phyloP scores from a whole-genome alignment of 169 alveolate species.

The Babesia ovata region DNA sequence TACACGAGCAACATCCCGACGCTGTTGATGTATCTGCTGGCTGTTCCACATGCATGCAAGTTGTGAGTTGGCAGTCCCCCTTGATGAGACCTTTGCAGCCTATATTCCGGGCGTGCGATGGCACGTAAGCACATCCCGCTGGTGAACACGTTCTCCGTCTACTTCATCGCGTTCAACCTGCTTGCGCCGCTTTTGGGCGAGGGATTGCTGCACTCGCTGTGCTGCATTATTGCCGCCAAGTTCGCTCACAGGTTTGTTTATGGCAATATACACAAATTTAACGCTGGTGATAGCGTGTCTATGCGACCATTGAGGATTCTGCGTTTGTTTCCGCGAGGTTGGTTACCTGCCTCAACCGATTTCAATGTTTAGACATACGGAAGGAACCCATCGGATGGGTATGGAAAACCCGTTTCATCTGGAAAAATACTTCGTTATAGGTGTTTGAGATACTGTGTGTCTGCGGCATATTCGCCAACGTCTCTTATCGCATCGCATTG shows the following conservation, averaged over 20 bases:
- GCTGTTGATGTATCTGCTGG: slow-evolving; percentile 23
- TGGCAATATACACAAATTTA: not conserved
- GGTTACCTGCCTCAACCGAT: not conserved
- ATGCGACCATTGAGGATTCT: slow-evolving; percentile 51
- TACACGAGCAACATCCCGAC: slow-evolving; percentile 37
- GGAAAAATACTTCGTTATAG: not conserved
- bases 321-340: slow-evolving; percentile 53
- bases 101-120: slow-evolving; percentile 44
- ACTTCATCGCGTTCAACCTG: slow-evolving; percentile 36
- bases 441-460: slow-evolving; percentile 41
- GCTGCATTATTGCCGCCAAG: slow-evolving; percentile 17
- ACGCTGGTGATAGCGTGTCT: slow-evolving; percentile 4
- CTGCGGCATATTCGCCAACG: slow-evolving; percentile 49
- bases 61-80: slow-evolving; percentile 31
- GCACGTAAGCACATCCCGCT: slow-evolving; percentile 45
- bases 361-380: slow-evolving; percentile 26
- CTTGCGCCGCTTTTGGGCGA: slow-evolving; percentile 24
- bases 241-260: slow-evolving; percentile 39
- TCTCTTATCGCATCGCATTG: slow-evolving; percentile 24
- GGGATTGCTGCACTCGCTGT: slow-evolving; percentile 15
- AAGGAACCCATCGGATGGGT: slow-evolving; percentile 74
- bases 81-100: not conserved
- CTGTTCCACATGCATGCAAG: slow-evolving; percentile 53
- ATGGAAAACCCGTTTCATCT: not conserved
- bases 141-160: slow-evolving; percentile 29